Conservation (phyloP, 306 rosid genomes). For the Ziziphus jujuba region DNA sequence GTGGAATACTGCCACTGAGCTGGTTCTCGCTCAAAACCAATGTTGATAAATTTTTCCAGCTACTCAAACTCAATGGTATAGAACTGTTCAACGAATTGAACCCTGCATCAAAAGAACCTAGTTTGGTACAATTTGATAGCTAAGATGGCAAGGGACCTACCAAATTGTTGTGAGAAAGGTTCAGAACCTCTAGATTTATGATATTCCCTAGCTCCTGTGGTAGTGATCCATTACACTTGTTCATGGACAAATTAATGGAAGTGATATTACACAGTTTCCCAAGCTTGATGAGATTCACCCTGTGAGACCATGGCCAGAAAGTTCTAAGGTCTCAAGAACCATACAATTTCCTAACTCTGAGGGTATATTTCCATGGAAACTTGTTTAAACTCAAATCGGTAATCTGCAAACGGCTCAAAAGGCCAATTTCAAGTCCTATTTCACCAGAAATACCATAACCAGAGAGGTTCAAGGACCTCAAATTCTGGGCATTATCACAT, state of each 20-base stretch:
- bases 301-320: slow-evolving; percentile 35
- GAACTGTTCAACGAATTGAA: slow-evolving; percentile 72
- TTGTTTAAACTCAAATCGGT: slow-evolving; percentile 34
- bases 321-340: slow-evolving; percentile 40
- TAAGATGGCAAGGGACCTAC: slow-evolving; percentile 68
- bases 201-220: slow-evolving; percentile 70
- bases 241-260: slow-evolving; percentile 46
- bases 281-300: slow-evolving; percentile 72
- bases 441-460: slow-evolving; percentile 45
- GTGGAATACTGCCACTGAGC: slow-evolving; percentile 62
- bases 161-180: slow-evolving; percentile 57
- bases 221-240: slow-evolving; percentile 50
- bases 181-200: slow-evolving; percentile 44
- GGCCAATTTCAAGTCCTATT: slow-evolving; percentile 53
- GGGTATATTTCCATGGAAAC: slow-evolving; percentile 48
- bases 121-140: slow-evolving; percentile 53
- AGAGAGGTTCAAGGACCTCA: slow-evolving; percentile 55
- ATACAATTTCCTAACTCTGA: slow-evolving; percentile 42
- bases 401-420: slow-evolving; percentile 39
- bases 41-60: slow-evolving; percentile 49
- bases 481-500: slow-evolving; percentile 45
- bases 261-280: slow-evolving; percentile 58
- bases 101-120: slow-evolving; percentile 59
- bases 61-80: slow-evolving; percentile 52
- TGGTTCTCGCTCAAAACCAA: slow-evolving; percentile 60